These are phyloP conservation scores for Pilatotrama ljubarskyi DNA, from an alignment of 768 basidiomycete species.

Conservation along the genomic window DNA sequence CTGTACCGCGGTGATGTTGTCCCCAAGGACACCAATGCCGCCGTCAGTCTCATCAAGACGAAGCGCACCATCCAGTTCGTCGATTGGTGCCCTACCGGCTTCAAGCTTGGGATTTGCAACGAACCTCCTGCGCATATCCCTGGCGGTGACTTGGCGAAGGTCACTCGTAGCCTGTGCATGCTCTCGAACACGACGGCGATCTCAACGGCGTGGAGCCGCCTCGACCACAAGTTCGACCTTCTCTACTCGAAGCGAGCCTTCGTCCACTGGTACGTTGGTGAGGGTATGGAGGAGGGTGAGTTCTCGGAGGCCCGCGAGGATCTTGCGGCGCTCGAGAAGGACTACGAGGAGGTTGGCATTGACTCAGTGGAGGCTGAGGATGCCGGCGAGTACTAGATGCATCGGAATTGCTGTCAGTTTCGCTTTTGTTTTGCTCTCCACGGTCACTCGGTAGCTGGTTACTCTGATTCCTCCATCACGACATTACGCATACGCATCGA, in stretches of 20 bases:
- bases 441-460: conserved; percentile 27
- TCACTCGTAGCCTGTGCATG: conserved; percentile 77
- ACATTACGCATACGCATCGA: conserved; percentile 36
- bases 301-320: conserved; percentile 99
- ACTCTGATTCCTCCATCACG: conserved; percentile 34
- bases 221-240: conserved; percentile 80
- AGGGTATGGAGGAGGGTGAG: conserved; percentile 91
- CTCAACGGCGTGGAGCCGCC: conserved; percentile 70
- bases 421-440: conserved; percentile 26
- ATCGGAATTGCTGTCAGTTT: conserved; percentile 20
- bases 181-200: conserved; percentile 75
- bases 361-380: conserved; percentile 53
- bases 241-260: conserved; percentile 65
- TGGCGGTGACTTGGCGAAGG: conserved; percentile 75
- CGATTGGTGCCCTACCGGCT: conserved; percentile 79
- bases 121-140: conserved; percentile 76
- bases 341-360: conserved; percentile 83
- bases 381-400: conserved; percentile 45
- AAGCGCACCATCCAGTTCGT: conserved; percentile 80
- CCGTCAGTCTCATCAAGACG: conserved; percentile 73
- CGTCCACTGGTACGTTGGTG: conserved; percentile 68
- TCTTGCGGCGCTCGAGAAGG: conserved; percentile 99
- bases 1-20: conserved; percentile 79
- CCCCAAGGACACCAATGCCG: conserved; percentile 76
- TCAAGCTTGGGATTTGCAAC: conserved; percentile 79